Evolutionary conservation across 169 alveolate genomes (phyloP).

Genomic region (Plasmodium sp.): DNA sequence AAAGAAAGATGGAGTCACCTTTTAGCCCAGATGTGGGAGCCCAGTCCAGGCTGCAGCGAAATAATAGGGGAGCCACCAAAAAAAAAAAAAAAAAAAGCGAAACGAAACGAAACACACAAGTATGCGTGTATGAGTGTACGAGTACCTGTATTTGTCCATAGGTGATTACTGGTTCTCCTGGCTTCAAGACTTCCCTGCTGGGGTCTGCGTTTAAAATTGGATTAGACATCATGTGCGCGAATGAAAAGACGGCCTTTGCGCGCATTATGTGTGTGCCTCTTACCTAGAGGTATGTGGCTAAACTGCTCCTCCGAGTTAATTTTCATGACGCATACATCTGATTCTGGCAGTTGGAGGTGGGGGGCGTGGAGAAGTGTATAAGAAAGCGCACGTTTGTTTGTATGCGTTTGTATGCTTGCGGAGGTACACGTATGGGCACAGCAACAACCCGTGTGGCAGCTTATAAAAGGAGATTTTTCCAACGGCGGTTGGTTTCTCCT

Average conservation of each 20-base stretch:
- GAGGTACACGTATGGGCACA: not conserved
- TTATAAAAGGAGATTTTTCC: not conserved
- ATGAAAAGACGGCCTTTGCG: not conserved
- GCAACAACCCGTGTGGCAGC: not conserved
- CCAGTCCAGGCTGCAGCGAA: not conserved
- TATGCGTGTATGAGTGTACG: not conserved
- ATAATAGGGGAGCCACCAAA: not conserved
- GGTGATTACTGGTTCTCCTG: slow-evolving; percentile 52
- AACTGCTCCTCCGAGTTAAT: slow-evolving; percentile 24
- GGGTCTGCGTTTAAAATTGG: slow-evolving; percentile 9
- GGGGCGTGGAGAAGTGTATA: not conserved
- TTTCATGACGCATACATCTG: slow-evolving; percentile 67
- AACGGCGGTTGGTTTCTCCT: not conserved
- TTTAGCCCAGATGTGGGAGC: not conserved
- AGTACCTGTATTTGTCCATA: slow-evolving; percentile 62
- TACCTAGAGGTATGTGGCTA: slow-evolving; percentile 40
- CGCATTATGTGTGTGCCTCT: not conserved
- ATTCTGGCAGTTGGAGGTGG: not conserved
- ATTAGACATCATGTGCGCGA: not conserved
- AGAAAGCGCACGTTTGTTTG: not conserved
- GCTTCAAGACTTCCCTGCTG: slow-evolving; percentile 26
- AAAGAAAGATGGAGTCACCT: not conserved
- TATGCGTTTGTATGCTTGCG: not conserved
- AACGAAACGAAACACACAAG: not conserved
- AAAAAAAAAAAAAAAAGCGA: slow-evolving; percentile 3